Percentiles rank a stretch among this genome's conserved stretches.
These are phyloP conservation scores for Limtongia smithiae DNA, from an alignment of 805 yeast species.

Conservation along the genomic window DNA sequence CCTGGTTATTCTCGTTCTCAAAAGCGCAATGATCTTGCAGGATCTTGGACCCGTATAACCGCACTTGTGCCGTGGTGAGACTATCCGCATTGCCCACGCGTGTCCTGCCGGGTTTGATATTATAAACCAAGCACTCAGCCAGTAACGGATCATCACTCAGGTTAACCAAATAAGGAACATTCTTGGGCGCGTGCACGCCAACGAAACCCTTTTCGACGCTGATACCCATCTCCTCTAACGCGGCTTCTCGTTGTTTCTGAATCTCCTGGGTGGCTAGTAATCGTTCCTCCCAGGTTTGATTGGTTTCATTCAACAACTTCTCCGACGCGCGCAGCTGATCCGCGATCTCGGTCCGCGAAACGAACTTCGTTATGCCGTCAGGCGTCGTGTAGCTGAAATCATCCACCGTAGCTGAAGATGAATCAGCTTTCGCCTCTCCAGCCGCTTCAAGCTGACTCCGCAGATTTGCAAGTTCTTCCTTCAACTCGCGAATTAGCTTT, in stretches of 20 bases:
- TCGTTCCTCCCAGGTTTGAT: conserved; percentile 34
- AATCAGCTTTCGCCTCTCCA: not conserved
- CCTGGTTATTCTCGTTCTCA: conserved; percentile 24
- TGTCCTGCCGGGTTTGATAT: conserved; percentile 31
- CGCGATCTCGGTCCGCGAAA: conserved; percentile 24
- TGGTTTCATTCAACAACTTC: conserved; percentile 31
- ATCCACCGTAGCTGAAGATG: not conserved
- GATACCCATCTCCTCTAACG: conserved; percentile 34
- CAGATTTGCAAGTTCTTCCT: conserved; percentile 30
- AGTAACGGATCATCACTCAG: conserved; percentile 32
- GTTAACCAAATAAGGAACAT: conserved; percentile 33
- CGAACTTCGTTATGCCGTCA: conserved; percentile 21
- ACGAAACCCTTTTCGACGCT: conserved; percentile 29
- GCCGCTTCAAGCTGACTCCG: conserved; percentile 15
- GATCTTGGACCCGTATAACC: conserved; percentile 30
- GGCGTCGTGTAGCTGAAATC: conserved; percentile 15
- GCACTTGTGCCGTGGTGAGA: conserved; percentile 28
- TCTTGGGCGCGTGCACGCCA: conserved; percentile 33
- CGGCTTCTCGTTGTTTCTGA: conserved; percentile 32
- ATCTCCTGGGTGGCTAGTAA: conserved; percentile 29
- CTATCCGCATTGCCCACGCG: conserved; percentile 30
- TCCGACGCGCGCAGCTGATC: conserved; percentile 29
- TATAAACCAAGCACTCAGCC: conserved; percentile 34
- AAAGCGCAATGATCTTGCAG: conserved; percentile 29
- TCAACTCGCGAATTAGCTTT: conserved; percentile 31